Evolutionary conservation across 2,329 filamentous ascomycete genomes (phyloP), one percentile per base, ranked within the genome.

Genomic region (Talaromyces sp.): DNA sequence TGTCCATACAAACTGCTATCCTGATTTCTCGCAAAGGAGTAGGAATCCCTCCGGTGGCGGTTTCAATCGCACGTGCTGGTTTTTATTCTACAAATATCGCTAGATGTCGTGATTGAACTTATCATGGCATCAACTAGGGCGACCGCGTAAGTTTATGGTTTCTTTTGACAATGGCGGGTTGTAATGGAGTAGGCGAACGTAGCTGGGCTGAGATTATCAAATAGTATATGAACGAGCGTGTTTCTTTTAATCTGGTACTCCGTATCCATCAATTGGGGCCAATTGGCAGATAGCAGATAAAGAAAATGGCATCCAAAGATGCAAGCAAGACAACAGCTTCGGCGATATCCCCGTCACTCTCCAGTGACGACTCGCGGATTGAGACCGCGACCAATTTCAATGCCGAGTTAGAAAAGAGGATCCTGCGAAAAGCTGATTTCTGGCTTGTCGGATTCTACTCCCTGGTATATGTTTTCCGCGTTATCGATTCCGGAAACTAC

Each of bases 401-500:
- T 28, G 51, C 56, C 5, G 66, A 64, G n/a, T 59, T 74, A 6
- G 69, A 74, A 56, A 74, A 69, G 59, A 62, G 64, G 42, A 66
- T 72, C 2, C 67, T 76, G 56, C 67, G 68, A 27, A 78, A 76
- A 65, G 65, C 73, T 50, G 76, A 77, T 63, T 65, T 69, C 50
- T 70, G 68, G 68, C 65, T 69, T 9, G 68, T 70, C 12, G 67
- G 66, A 1, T 70, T 70, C 57, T 70, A 77, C 61, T 77, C 75
- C 1, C 6, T 76, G 1, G 75, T 78, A 14, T 78, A 78, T 59
- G 68, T 78, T 40, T 75, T 78, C 62, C 70, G 73, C 2, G 73
- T 76, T 50, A 76, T 78, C 30, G 74, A 77, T 65, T 75, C 72
- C 3, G 69, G 67, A 52, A 78, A 78, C 61, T 76, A 76, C 63